phyloP scores from a whole-genome alignment of 495 filamentous ascomycete genomes.

The Daldinia vernicosa region DNA sequence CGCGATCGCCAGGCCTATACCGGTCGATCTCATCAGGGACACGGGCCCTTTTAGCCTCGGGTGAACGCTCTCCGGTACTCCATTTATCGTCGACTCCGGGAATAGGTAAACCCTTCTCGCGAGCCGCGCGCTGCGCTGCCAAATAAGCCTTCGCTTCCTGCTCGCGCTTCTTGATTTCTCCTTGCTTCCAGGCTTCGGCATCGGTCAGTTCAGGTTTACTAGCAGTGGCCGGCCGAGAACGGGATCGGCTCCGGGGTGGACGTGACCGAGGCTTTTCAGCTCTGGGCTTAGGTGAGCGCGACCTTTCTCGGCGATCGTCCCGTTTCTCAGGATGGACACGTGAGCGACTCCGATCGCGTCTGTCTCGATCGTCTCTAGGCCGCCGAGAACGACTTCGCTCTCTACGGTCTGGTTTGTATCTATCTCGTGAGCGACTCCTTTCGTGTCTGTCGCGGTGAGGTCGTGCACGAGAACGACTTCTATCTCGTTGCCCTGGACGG shows the following conservation, averaged over 20 bases:
- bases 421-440: slow-evolving; percentile 44
- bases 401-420: slow-evolving; percentile 48
- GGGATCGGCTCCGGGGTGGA: slow-evolving; percentile 48
- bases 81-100: slow-evolving; percentile 57
- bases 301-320: slow-evolving; percentile 44
- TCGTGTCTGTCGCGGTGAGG: slow-evolving; percentile 39
- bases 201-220: slow-evolving; percentile 38
- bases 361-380: slow-evolving; percentile 41
- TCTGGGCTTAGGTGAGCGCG: slow-evolving; percentile 47
- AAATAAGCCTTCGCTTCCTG: slow-evolving; percentile 66
- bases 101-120: slow-evolving; percentile 59
- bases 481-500: slow-evolving; percentile 46
- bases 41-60: slow-evolving; percentile 55
- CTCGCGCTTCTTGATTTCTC: slow-evolving; percentile 64
- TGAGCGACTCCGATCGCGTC: slow-evolving; percentile 45
- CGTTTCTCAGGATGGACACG: slow-evolving; percentile 34
- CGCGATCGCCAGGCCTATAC: slow-evolving; percentile 53
- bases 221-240: slow-evolving; percentile 46
- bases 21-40: slow-evolving; percentile 56
- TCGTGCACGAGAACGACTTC: slow-evolving; percentile 45
- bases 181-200: slow-evolving; percentile 60
- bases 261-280: slow-evolving; percentile 42
- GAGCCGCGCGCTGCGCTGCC: slow-evolving; percentile 61
- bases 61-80: slow-evolving; percentile 53
- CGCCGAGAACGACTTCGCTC: slow-evolving; percentile 53